Base-by-base conservation (phyloP, 805 yeast genomes). In the Clavispora carvajalis region DNA sequence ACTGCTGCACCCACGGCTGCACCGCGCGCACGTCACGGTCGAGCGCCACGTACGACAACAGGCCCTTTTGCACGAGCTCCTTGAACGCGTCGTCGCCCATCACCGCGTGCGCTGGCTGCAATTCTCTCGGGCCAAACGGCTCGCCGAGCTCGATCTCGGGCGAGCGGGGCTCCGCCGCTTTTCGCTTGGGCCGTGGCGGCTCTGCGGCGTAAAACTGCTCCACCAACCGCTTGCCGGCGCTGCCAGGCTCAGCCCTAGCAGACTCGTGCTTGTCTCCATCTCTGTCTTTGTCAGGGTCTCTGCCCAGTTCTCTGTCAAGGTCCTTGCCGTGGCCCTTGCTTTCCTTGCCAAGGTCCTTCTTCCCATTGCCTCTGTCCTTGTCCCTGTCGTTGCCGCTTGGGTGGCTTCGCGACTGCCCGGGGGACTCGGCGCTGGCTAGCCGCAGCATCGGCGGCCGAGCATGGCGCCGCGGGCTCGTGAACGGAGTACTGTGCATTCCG, bases 151-250 rank as follows among this genome's bases (percentile, higher is more conserved):
- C n/a, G n/a, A n/a, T n/a, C n/a, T n/a, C n/a, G n/a, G n/a, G n/a
- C n/a, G n/a, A n/a, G n/a, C n/a, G n/a, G n/a, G n/a, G n/a, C n/a
- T n/a, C n/a, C n/a, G n/a, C n/a, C n/a, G n/a, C n/a, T n/a, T n/a
- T 3, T 18, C 31, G 31, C 19, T 7, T 7, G 7, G 34, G 31
- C 31, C 37, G 36, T 30, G 29, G 34, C 29, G 33, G 24, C 16
- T 61, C 66, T 33, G 61, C 35, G 34, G 48, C 60, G 50, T 63
- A 65, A 48, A 69, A 69, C 48, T 67, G 73, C 41, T 67, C 71
- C 36, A 67, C 73, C 40, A 69, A 51, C 24, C 68, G 52, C 45
- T 65, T 65, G 19, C 31, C 29, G 17, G n/a, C 17, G 29, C 29
- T 23, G 26, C 13, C 11, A 13, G 26, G 26, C 7, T 23, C 26